Conservation (phyloP, 176 grass and related monocot species). For the Aegilops tauschii region DNA sequence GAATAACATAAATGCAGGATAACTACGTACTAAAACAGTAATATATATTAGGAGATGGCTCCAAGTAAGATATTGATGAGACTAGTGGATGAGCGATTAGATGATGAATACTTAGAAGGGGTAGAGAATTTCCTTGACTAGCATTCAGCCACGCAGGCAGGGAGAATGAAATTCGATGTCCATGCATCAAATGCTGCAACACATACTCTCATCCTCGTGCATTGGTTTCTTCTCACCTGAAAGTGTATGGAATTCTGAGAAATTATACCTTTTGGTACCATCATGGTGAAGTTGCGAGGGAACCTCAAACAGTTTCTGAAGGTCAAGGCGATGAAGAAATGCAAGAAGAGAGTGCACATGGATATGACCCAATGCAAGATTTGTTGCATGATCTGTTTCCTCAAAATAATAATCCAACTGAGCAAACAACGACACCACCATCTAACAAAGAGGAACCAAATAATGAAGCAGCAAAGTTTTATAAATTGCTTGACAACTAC, state of each 20-base stretch:
- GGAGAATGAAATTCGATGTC: neutral
- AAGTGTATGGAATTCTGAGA: neutral
- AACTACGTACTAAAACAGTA: neutral
- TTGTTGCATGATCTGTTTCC: too few species aligned
- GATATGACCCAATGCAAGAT: too few species aligned
- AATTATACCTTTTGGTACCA: conserved; percentile 26
- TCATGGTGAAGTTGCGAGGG: neutral
- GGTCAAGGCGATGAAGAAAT: too few species aligned
- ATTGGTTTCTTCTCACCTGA: neutral
- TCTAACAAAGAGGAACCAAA: too few species aligned
- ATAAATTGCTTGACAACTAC: too few species aligned
- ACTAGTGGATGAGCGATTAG: neutral
- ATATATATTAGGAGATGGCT: neutral
- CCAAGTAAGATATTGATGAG: neutral
- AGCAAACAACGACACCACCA: too few species aligned
- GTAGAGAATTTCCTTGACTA: conserved; percentile 9
- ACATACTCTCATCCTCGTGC: neutral
- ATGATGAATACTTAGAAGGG: neutral
- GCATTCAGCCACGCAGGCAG: neutral
- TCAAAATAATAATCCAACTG: too few species aligned
- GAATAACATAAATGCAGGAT: neutral
- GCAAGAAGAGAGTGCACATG: too few species aligned
- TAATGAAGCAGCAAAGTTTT: too few species aligned
- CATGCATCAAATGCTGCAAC: conserved; percentile 8
- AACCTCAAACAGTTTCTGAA: neutral